A percentile compares a stretch with the other conserved stretches of the same genome.
Evolutionary conservation across 495 filamentous ascomycete genomes (phyloP).

Genomic region (Podospora anserina): DNA sequence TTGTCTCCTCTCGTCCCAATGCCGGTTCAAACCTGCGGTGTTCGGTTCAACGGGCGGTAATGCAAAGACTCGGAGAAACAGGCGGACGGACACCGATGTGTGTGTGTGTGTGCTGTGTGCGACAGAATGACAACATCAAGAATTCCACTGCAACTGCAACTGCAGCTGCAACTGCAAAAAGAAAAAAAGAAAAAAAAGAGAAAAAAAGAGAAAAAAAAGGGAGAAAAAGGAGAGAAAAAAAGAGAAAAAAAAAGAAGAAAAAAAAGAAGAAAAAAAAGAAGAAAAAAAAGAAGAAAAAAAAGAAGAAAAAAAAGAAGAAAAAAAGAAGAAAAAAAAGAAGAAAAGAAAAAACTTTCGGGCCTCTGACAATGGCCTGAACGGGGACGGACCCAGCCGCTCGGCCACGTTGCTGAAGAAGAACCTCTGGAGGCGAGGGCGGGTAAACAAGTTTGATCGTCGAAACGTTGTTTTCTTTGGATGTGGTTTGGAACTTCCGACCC

Average conservation of each 20-base stretch:
- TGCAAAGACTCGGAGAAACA: background rate
- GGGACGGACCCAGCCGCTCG: background rate
- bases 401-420: background rate
- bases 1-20: too few relatives aligned
- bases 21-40: too few relatives aligned
- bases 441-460: constrained; percentile 17
- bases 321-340: background rate
- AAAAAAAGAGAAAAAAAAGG: too few relatives aligned
- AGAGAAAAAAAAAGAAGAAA: too few relatives aligned
- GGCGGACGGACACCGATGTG: too few relatives aligned
- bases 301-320: background rate
- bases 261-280: too few relatives aligned
- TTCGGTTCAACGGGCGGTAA: background rate
- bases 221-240: too few relatives aligned
- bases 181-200: too few relatives aligned
- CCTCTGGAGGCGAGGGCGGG: background rate
- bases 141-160: background rate
- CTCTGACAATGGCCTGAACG: background rate
- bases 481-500: background rate
- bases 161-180: too few relatives aligned
- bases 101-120: background rate
- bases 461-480: constrained; percentile 14
- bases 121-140: background rate
- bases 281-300: background rate
- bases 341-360: background rate